Evolutionary conservation across 139 green algal genomes (phyloP).

Genomic region (Axilococcus clingmanii): DNA sequence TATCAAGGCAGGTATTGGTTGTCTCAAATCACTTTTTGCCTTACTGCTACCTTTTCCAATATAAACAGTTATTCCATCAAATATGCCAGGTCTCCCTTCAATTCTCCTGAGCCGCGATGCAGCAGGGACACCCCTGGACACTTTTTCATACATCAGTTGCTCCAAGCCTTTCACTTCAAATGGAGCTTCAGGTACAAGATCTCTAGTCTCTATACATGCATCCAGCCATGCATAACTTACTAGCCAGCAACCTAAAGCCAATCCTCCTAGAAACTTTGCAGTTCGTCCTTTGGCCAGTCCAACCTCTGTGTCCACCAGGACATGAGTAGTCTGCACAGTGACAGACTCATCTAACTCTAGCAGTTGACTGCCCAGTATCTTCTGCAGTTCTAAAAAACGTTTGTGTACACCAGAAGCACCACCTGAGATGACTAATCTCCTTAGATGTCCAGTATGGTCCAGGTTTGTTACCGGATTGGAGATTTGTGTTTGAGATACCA

Average conservation of each 20-base stretch:
- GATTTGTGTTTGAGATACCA: no score
- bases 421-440: no score
- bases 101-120: background rate
- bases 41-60: no score
- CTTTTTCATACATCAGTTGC: background rate
- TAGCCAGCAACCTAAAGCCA: conserved; percentile 31
- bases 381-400: no score
- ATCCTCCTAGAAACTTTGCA: conserved; percentile 17
- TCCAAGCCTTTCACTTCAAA: conserved; percentile 20
- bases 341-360: background rate
- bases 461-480: no score
- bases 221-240: conserved; percentile 23
- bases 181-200: conserved; percentile 15
- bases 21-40: no score
- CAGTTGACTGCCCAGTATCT: background rate
- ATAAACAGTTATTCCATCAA: background rate
- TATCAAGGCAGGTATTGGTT: no score
- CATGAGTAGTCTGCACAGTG: conserved; percentile 17
- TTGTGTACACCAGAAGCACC: no score
- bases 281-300: conserved; percentile 8
- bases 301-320: conserved; percentile 12
- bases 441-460: no score
- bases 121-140: background rate
- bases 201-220: conserved; percentile 14
- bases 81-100: background rate